Conservation (phyloP, 257 asterid species). For the Nicotiana sylvestris region DNA sequence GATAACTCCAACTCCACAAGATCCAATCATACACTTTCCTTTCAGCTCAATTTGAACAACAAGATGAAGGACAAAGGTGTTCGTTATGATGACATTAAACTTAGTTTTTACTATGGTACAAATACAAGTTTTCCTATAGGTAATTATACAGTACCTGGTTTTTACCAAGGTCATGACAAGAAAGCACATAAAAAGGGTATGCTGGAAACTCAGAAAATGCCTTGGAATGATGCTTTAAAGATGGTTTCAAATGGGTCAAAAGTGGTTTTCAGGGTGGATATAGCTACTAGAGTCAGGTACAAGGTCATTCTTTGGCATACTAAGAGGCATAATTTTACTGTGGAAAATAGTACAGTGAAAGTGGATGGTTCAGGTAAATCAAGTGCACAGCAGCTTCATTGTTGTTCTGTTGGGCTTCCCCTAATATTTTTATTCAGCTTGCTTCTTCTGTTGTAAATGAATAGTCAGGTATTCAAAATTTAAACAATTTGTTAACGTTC, state of each 20-base stretch:
- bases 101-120: slow-evolving; percentile 35
- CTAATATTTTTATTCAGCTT: not conserved
- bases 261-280: slow-evolving; percentile 45
- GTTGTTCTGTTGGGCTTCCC: not conserved
- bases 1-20: slow-evolving; percentile 22
- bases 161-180: slow-evolving; percentile 74
- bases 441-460: not conserved
- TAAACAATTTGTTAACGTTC: not conserved
- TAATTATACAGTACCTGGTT: slow-evolving; percentile 36
- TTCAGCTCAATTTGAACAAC: slow-evolving; percentile 55
- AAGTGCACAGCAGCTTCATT: slow-evolving; percentile 18
- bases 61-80: slow-evolving; percentile 75
- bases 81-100: slow-evolving; percentile 34
- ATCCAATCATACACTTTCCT: slow-evolving; percentile 45
- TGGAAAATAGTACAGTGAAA: slow-evolving; percentile 34
- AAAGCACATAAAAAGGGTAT: slow-evolving; percentile 24
- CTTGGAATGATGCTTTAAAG: slow-evolving; percentile 48
- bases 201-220: slow-evolving; percentile 37
- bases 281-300: slow-evolving; percentile 55
- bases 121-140: slow-evolving; percentile 32
- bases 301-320: slow-evolving; percentile 55
- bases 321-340: slow-evolving; percentile 30
- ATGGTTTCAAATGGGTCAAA: slow-evolving; percentile 33
- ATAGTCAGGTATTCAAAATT: not conserved
- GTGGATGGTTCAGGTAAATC: slow-evolving; percentile 59